Evolutionary conservation across 768 basidiomycete genomes (phyloP).

Genomic region (Auricularia heimuer): DNA sequence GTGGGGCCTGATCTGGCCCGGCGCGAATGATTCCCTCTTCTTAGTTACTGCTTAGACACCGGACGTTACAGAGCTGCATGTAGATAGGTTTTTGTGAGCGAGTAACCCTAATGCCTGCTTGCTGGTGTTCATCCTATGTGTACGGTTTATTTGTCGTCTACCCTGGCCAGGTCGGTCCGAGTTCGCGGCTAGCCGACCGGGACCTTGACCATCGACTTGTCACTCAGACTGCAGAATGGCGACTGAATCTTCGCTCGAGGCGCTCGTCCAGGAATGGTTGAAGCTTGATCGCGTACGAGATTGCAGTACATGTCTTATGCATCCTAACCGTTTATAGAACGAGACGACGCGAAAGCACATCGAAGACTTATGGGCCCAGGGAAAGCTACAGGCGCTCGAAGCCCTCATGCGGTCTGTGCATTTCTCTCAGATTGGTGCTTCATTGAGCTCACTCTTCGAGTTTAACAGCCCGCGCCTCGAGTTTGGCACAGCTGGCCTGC

Average conservation of each 20-base stretch:
- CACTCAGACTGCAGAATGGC: slow-evolving; percentile 7
- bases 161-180: slow-evolving; percentile 9
- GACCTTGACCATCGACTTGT: not conserved
- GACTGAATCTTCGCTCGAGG: slow-evolving; percentile 23
- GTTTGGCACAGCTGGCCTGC: slow-evolving; percentile 79
- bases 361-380: slow-evolving; percentile 32
- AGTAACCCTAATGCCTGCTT: not conserved
- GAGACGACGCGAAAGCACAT: slow-evolving; percentile 40
- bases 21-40: not conserved
- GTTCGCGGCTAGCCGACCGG: not conserved
- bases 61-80: slow-evolving; percentile 9
- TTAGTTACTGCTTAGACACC: slow-evolving; percentile 21
- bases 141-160: slow-evolving; percentile 6
- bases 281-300: slow-evolving; percentile 33
- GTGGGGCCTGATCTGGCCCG: not conserved
- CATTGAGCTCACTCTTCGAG: not conserved
- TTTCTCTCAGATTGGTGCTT: too few species aligned
- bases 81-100: slow-evolving; percentile 10
- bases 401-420: slow-evolving; percentile 41
- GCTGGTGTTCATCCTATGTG: slow-evolving; percentile 1
- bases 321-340: slow-evolving; percentile 29
- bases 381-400: slow-evolving; percentile 39
- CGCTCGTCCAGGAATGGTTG: slow-evolving; percentile 43
- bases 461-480: slow-evolving; percentile 47
- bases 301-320: not conserved